Evolutionary conservation across 768 basidiomycete species (phyloP).

Genomic region (Rhizopogon vinicolor): DNA sequence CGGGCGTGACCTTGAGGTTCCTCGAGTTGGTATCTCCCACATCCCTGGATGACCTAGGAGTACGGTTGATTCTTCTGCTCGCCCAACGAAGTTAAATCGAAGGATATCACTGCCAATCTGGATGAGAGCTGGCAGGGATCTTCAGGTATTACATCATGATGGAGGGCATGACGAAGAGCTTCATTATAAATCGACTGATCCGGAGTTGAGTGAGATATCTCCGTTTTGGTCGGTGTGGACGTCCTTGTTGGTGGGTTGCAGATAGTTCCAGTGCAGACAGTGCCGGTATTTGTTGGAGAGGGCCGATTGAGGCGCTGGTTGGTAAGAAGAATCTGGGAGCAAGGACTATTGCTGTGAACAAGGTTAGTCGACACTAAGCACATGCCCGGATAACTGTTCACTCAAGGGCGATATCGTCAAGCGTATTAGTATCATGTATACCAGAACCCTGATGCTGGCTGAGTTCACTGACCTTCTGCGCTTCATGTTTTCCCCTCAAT

Average conservation of each 20-base stretch:
- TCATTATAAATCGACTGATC: constrained; percentile 91
- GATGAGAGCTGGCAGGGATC: constrained; percentile 97
- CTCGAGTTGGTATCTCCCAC: constrained; percentile 78
- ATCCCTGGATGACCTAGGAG: constrained; percentile 90
- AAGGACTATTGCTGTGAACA: constrained; percentile 91
- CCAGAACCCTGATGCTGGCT: constrained; percentile 75
- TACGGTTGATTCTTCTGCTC: constrained; percentile 90
- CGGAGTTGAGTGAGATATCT: constrained; percentile 61
- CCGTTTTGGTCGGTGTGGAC: not conserved
- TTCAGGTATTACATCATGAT: constrained; percentile 98
- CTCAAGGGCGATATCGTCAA: constrained; percentile 90
- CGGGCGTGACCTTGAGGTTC: constrained; percentile 86
- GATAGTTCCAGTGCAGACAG: constrained; percentile 92
- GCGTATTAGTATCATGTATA: constrained; percentile 63
- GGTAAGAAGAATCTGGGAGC: constrained; percentile 99
- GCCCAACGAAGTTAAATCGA: constrained; percentile 64
- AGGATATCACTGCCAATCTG: constrained; percentile 83
- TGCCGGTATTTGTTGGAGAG: constrained; percentile 94
- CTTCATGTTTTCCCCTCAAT: constrained; percentile 18
- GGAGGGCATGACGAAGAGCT: constrained; percentile 93
- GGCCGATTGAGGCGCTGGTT: constrained; percentile 94
- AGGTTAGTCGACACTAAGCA: constrained; percentile 36
- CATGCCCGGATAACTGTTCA: not conserved
- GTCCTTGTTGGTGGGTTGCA: constrained; percentile 17
- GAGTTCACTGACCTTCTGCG: constrained; percentile 89